Conservation (phyloP, 2,329 filamentous ascomycete species). For the Zymoseptoria ardabiliae region DNA sequence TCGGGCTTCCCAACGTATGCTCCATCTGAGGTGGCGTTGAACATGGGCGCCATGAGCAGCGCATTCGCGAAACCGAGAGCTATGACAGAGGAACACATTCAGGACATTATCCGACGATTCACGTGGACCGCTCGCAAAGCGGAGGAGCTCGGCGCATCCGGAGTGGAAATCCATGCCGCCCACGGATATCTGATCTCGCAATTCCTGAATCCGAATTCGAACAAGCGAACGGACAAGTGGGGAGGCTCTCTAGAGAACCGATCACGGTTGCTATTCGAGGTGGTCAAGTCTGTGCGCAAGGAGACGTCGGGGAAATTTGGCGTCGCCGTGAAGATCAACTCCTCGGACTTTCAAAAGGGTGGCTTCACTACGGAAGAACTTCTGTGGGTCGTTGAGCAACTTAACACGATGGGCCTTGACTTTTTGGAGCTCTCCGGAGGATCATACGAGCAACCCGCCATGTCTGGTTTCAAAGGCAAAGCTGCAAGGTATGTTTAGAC, state of each 20-base stretch:
- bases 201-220: conserved; percentile 32
- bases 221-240: conserved; percentile 32
- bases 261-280: conserved; percentile 30
- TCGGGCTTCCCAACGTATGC: conserved; percentile 6
- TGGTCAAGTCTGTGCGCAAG: conserved; percentile 20
- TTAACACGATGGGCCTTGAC: conserved; percentile 10
- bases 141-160: conserved; percentile 18
- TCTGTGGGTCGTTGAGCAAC: conserved; percentile 5
- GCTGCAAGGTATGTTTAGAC: not conserved
- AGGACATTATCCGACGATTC: conserved; percentile 9
- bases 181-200: conserved; percentile 35
- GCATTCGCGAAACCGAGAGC: conserved; percentile 7
- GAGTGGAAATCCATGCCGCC: conserved; percentile 21
- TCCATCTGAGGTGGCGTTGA: conserved; percentile 5
- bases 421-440: conserved; percentile 15
- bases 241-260: conserved; percentile 34
- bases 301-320: conserved; percentile 9
- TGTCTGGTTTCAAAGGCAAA: conserved; percentile 3
- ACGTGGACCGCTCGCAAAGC: conserved; percentile 27
- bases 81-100: conserved; percentile 10
- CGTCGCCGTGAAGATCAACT: conserved; percentile 15
- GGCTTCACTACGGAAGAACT: conserved; percentile 10
- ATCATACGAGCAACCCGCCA: conserved; percentile 8
- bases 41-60: conserved; percentile 7
- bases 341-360: conserved; percentile 9